phyloP scores from a whole-genome alignment of 2,329 filamentous ascomycete genomes.

The Trichoderma sp. region DNA sequence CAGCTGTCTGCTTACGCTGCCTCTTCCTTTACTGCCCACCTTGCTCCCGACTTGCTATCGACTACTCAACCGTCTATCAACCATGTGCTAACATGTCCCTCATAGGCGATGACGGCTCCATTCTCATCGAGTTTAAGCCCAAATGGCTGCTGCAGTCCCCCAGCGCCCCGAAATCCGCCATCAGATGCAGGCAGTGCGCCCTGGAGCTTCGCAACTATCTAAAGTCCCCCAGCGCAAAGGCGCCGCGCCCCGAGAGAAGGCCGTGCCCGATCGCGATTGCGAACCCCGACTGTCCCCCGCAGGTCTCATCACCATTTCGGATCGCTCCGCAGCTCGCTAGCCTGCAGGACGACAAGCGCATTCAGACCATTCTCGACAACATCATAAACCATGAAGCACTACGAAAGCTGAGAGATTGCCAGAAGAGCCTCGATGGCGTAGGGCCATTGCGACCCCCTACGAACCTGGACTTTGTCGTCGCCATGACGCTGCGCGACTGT shows the following conservation, averaged over 20 bases:
- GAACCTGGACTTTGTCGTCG: slow-evolving; percentile 60
- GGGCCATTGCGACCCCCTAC: slow-evolving; percentile 49
- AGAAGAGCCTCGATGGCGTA: slow-evolving; percentile 48
- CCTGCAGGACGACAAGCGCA: slow-evolving; percentile 38
- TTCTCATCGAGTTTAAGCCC: slow-evolving; percentile 74
- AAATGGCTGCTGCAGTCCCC: slow-evolving; percentile 82
- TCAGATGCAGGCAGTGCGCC: slow-evolving; percentile 76
- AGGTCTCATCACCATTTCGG: slow-evolving; percentile 48
- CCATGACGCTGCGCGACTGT: slow-evolving; percentile 82
- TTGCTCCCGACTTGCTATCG: too few species aligned
- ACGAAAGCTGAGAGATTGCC: slow-evolving; percentile 41
- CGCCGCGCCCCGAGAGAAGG: slow-evolving; percentile 44
- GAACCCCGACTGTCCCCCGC: slow-evolving; percentile 50
- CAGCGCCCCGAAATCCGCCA: slow-evolving; percentile 63
- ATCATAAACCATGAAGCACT: slow-evolving; percentile 43
- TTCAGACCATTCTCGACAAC: slow-evolving; percentile 34
- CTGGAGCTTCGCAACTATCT: slow-evolving; percentile 45
- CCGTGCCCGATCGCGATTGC: slow-evolving; percentile 70
- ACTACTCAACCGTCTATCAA: not conserved
- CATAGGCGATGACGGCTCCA: slow-evolving; percentile 37
- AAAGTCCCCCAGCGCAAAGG: slow-evolving; percentile 40
- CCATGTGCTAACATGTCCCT: slow-evolving; percentile 17
- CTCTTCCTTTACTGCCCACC: too few species aligned
- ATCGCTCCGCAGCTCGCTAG: slow-evolving; percentile 42
- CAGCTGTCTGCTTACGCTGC: not conserved